Evolutionary conservation across 2,329 filamentous ascomycete genomes (phyloP).

Genomic region (Pyrenophora seminiperda): DNA sequence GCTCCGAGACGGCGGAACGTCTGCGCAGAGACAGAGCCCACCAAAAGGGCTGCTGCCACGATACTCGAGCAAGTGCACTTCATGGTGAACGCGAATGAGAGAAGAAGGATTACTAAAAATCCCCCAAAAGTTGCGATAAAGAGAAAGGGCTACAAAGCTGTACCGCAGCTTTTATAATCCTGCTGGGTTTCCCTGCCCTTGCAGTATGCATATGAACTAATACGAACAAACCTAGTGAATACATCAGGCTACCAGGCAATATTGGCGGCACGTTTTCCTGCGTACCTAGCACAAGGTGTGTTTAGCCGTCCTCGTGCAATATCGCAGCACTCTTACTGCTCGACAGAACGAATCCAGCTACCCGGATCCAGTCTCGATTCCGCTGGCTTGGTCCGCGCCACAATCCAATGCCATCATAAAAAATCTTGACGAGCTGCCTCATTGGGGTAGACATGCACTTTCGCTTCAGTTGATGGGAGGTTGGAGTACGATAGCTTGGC

Average conservation of each 20-base stretch:
- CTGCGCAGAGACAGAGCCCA: constrained; percentile 50
- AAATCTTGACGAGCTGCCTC: constrained; percentile 32
- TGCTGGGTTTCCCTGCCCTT: constrained; percentile 29
- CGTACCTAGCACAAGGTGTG: constrained; percentile 10
- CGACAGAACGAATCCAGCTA: constrained; percentile 24
- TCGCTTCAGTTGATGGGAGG: constrained; percentile 15
- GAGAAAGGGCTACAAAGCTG: constrained; percentile 17
- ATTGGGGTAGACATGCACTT: constrained; percentile 24
- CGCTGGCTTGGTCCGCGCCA: constrained; percentile 27
- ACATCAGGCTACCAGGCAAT: constrained; percentile 16
- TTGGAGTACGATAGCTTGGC: constrained; percentile 3
- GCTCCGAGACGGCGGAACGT: constrained; percentile 62
- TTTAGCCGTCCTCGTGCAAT: constrained; percentile 37
- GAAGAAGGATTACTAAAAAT: constrained; percentile 15
- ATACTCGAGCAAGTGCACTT: constrained; percentile 36
- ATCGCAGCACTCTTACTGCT: constrained; percentile 39
- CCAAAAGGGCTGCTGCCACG: constrained; percentile 37
- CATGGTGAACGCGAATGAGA: constrained; percentile 35
- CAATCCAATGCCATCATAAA: constrained; percentile 27
- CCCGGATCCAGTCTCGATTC: constrained; percentile 24
- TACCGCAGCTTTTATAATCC: constrained; percentile 38
- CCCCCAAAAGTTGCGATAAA: constrained; percentile 28
- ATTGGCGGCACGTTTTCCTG: constrained; percentile 18
- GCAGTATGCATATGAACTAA: constrained; percentile 20
- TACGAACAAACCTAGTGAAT: constrained; percentile 6